Evolutionary conservation across 2,329 filamentous ascomycete species (phyloP), one percentile per base, ranked within the genome.

Genomic region (Diaporthe longicolla): DNA sequence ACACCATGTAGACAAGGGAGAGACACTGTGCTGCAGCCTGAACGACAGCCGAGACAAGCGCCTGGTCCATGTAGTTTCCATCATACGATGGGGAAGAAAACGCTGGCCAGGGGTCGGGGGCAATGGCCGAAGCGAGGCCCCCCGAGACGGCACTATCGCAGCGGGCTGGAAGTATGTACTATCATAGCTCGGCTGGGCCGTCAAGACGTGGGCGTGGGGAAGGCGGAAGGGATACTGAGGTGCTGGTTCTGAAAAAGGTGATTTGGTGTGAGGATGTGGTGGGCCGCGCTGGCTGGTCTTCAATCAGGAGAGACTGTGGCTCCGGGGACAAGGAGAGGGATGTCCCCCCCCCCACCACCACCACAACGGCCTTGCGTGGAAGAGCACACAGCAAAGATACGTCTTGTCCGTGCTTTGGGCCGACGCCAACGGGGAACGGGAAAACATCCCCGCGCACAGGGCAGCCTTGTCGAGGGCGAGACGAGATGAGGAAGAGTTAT

Each of bases 401-500:
- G 4, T 52, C 11, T 29, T 40, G 35, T 40, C 19, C 57, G 15
- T 40, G 57, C 57, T n/a, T 59, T 35, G 32, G 17, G 58, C 58
- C n/a, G 35, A 37, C 37, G 58, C 29, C 29, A 32, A 7, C 29
- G 59, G 59, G 59, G 26, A 63, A 15, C 26, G 59, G 59, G 26
- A 5, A 29, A 26, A 32, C 21, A 50, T 24, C 43, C 61, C 43
- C 43, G 40, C 32, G 61, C 61, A 65, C 61, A 50, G 61, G 61
- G 43, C 61, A 65, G 26, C 43, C 61, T 52, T 52, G 61, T 37
- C 61, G 43, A 50, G 43, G 26, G 43, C 19, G 35, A 66, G 61
- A 66, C 61, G 61, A 66, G 61, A 66, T 66, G 61, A 66, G 61
- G 29, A 52, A 52, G 29, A 29, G 61, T 26, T 50, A 43, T 29